Percentiles rank a stretch among this genome's conserved stretches.
phyloP scores from a whole-genome alignment of 352 stramenopile species.

The Globisporangium sylvaticum region DNA sequence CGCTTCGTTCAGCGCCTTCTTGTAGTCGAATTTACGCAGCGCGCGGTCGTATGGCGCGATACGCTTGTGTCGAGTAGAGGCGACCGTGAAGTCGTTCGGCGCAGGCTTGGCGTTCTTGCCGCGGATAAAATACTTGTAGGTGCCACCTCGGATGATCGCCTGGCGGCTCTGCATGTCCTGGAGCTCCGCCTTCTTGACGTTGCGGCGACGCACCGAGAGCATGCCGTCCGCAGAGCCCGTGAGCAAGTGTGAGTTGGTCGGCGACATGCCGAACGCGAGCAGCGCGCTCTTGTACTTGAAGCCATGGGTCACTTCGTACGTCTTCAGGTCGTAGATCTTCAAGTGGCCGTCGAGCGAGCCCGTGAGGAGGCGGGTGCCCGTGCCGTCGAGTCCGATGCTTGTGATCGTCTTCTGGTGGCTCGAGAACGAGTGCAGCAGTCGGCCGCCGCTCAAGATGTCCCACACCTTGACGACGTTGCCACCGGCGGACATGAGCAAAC shows the following conservation, averaged over 20 bases:
- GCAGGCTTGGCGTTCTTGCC: conserved; percentile 81
- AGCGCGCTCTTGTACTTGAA: conserved; percentile 88
- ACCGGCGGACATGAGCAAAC: conserved; percentile 79
- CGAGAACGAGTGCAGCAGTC: conserved; percentile 85
- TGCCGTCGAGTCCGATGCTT: conserved; percentile 84
- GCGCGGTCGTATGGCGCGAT: conserved; percentile 91
- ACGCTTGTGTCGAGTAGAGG: conserved; percentile 82
- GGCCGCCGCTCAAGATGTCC: conserved; percentile 88
- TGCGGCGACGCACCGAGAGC: conserved; percentile 80
- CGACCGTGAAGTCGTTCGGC: conserved; percentile 74
- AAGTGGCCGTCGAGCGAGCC: conserved; percentile 89
- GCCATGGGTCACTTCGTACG: conserved; percentile 86
- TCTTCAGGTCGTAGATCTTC: conserved; percentile 92
- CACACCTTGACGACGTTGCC: conserved; percentile 91
- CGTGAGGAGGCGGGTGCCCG: conserved; percentile 83
- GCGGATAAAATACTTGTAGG: conserved; percentile 89
- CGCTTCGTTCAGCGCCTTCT: conserved; percentile 93
- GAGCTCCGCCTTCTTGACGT: conserved; percentile 62
- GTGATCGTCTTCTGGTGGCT: conserved; percentile 95
- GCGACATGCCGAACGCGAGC: conserved; percentile 77
- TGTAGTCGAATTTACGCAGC: conserved; percentile 95
- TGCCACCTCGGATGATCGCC: conserved; percentile 74
- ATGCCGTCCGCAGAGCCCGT: conserved; percentile 71
- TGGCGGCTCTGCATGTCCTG: conserved; percentile 65
- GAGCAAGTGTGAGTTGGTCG: conserved; percentile 81